A percentile compares a stretch with the other conserved stretches of the same genome.
Evolutionary conservation across 768 basidiomycete genomes (phyloP).

Genomic region (Leccinum pellstonianum): DNA sequence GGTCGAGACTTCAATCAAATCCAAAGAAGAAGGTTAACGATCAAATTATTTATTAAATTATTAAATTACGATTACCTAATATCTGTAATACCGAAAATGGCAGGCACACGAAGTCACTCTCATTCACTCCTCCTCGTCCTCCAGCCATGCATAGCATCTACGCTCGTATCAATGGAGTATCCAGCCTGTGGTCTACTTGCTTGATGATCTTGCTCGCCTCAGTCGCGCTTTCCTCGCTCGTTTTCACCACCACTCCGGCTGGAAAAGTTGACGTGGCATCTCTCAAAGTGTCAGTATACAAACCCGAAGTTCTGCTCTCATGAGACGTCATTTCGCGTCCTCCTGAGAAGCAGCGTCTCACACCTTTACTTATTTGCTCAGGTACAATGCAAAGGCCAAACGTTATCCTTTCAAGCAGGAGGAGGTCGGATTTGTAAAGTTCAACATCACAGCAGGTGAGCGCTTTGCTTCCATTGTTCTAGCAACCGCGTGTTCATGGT

Average conservation of each 20-base stretch:
- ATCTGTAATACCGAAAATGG: constrained; percentile 8
- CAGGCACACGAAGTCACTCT: background rate
- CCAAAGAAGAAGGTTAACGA: background rate
- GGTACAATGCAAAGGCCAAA: constrained; percentile 49
- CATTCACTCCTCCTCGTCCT: background rate
- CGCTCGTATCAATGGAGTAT: constrained; percentile 71
- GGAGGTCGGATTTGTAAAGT: constrained; percentile 78
- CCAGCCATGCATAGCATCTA: constrained; percentile 65
- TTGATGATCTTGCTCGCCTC: constrained; percentile 67
- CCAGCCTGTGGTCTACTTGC: constrained; percentile 71
- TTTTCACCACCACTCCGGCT: constrained; percentile 57
- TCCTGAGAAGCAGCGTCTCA: constrained; percentile 17
- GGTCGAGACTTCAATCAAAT: constrained; percentile 5
- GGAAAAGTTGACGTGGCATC: constrained; percentile 59
- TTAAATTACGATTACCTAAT: background rate
- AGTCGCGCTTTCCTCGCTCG: constrained; percentile 71
- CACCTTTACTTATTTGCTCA: constrained; percentile 19
- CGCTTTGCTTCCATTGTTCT: constrained; percentile 29
- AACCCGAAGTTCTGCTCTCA: background rate
- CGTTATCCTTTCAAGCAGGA: constrained; percentile 61
- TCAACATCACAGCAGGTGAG: constrained; percentile 79
- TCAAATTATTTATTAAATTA: background rate
- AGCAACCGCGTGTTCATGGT: constrained; percentile 23
- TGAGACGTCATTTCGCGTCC: constrained; percentile 10
- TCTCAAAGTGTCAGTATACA: constrained; percentile 71